Base-by-base conservation (phyloP, 78 protist genomes). In the Acrasis kona region DNA sequence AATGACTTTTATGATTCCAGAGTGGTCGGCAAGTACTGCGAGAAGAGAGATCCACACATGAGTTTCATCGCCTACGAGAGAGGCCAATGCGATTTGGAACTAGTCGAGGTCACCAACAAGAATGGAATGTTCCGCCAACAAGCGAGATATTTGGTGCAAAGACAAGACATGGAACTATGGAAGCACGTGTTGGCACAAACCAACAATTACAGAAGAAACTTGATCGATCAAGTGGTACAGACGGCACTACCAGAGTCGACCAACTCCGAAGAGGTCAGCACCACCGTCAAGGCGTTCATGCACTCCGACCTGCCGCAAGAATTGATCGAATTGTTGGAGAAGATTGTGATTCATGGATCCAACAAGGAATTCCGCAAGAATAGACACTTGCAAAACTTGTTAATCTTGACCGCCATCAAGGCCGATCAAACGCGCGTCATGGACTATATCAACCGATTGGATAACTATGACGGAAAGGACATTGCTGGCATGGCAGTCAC, bases 231-330 rank as follows among this genome's bases (percentile, higher is more conserved):
- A 58, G 98, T 98, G 30, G 97, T 91, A n/a, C 92, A 92, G 70
- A 88, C 96, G 0, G 99, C 98, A 27, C 91, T 98, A 19, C 98
- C 98, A 64, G 92, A 84, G 76, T 35, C 95, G 34, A 80, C 87
- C 78, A 79, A 85, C 50, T 84, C 97, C 29, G 93, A 92, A 9
- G 97, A 94, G 27, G 98, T 98, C 32, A 79, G 96, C 3, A 7
- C 80, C 10, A 84, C 99, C 2, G 99, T 98, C 71, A 85, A 89
- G 79, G 98, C 99, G 30, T 98, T 98, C 91, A 96, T 98, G 96
- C 72, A 70, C 28, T 99, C 99, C 72, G 79, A 96, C 66, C 80
- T 97, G 36, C 98, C 99, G 70, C 87, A 92, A 74, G 99, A 97
- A 83, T 88, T 98, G 41, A 96, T 97, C 86, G 98, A 94, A 84